Evolutionary conservation across 768 basidiomycete genomes (phyloP).

Genomic region (Floccularia luteovirens): DNA sequence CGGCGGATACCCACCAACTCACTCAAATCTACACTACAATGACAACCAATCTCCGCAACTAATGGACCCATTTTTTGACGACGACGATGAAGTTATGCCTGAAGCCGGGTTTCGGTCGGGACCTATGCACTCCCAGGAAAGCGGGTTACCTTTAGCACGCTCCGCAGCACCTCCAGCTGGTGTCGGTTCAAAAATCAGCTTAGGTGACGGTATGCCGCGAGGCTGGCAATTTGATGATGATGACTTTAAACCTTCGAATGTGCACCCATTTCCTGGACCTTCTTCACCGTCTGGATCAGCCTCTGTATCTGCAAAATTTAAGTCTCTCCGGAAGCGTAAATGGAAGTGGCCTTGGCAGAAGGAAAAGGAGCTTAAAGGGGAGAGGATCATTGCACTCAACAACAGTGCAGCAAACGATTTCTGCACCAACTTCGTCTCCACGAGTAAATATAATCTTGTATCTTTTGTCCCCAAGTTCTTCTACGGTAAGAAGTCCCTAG

Average conservation of each 20-base stretch:
- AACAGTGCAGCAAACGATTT: slow-evolving; percentile 59
- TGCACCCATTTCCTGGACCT: slow-evolving; percentile 33
- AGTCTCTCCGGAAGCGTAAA: slow-evolving; percentile 23
- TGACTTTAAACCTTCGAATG: slow-evolving; percentile 32
- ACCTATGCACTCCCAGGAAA: slow-evolving; percentile 46
- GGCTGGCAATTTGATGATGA: slow-evolving; percentile 75
- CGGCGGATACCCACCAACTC: slow-evolving; percentile 54
- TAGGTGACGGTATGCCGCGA: slow-evolving; percentile 42
- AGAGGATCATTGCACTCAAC: slow-evolving; percentile 80
- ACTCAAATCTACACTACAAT: slow-evolving; percentile 28
- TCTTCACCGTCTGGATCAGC: slow-evolving; percentile 28
- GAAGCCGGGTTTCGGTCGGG: slow-evolving; percentile 52
- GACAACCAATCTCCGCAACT: slow-evolving; percentile 34
- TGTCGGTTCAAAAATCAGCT: slow-evolving; percentile 39
- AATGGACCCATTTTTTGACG: slow-evolving; percentile 87
- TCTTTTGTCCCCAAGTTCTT: slow-evolving; percentile 94
- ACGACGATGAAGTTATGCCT: slow-evolving; percentile 69
- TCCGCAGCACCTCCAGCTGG: slow-evolving; percentile 59
- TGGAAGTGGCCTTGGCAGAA: slow-evolving; percentile 88
- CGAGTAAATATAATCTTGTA: slow-evolving; percentile 87
- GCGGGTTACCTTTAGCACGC: slow-evolving; percentile 49
- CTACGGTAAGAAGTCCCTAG: slow-evolving; percentile 48
- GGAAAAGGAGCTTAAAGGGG: slow-evolving; percentile 55
- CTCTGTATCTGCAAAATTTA: slow-evolving; percentile 11
- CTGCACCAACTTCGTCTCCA: slow-evolving; percentile 80